Percentiles rank a stretch among this genome's conserved stretches.
phyloP scores from a whole-genome alignment of 2,329 filamentous ascomycete genomes.

The Nemania diffusa region DNA sequence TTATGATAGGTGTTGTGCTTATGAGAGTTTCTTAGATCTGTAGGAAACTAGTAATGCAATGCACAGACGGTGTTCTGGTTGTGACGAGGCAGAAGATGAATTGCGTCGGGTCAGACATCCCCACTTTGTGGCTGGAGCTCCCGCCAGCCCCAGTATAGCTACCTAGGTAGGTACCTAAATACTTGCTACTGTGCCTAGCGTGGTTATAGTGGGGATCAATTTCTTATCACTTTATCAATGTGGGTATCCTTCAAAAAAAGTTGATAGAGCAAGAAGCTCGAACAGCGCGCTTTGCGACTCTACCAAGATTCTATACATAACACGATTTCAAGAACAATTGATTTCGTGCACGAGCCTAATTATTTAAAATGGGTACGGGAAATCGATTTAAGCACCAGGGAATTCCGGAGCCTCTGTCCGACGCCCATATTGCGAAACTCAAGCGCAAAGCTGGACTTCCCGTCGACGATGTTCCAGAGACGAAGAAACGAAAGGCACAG shows the following conservation, averaged over 20 bases:
- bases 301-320: slow-evolving; percentile 21
- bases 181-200: neutral
- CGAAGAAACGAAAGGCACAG: slow-evolving; percentile 68
- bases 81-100: slow-evolving; percentile 20
- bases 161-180: neutral
- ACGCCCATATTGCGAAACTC: slow-evolving; percentile 78
- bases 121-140: slow-evolving; percentile 45
- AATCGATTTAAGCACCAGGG: slow-evolving; percentile 92
- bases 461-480: slow-evolving; percentile 66
- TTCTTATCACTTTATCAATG: slow-evolving; percentile 46
- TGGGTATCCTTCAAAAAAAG: slow-evolving; percentile 42
- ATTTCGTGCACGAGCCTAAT: neutral
- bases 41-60: neutral
- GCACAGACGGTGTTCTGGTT: slow-evolving; percentile 16
- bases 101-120: slow-evolving; percentile 19
- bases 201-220: slow-evolving; percentile 7
- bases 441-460: slow-evolving; percentile 86
- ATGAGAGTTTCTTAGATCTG: neutral
- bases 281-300: neutral
- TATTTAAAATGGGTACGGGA: slow-evolving; percentile 80
- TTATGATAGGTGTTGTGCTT: neutral
- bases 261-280: slow-evolving; percentile 35
- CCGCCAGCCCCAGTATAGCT: slow-evolving; percentile 4
- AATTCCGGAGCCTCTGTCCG: slow-evolving; percentile 82
- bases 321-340: slow-evolving; percentile 5